Conservation (phyloP, 2,329 filamentous ascomycete genomes). For the Hypoxylon rubiginosum region DNA sequence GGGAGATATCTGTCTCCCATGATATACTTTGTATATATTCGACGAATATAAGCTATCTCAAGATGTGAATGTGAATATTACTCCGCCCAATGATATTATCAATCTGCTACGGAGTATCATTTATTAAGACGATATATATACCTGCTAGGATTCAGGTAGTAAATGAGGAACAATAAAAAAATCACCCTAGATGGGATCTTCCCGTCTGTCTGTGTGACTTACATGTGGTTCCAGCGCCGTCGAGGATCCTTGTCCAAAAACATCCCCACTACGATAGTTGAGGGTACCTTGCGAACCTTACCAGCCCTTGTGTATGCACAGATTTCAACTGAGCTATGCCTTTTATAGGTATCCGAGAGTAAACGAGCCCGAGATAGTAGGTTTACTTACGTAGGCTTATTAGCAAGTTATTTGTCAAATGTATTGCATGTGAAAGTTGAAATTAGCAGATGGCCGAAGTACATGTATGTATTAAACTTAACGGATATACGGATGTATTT, state of each 20-base stretch:
- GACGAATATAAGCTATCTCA: no score
- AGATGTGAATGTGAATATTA: background rate
- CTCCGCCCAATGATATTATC: constrained; percentile 7
- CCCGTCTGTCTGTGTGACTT: background rate
- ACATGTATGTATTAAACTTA: no score
- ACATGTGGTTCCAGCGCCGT: background rate
- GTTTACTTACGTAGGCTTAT: no score
- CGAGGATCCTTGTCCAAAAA: background rate
- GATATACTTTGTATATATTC: background rate
- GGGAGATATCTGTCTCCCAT: no score
- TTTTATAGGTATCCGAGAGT: background rate
- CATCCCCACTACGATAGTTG: background rate
- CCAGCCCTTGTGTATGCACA: no score
- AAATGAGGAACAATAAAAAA: background rate
- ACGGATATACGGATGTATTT: background rate
- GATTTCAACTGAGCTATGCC: background rate
- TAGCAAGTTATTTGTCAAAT: no score
- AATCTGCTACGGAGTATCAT: constrained; percentile 10
- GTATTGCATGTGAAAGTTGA: no score
- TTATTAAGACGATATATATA: no score
- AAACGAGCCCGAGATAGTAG: no score
- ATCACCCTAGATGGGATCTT: background rate
- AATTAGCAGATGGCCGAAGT: no score
- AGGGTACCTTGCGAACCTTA: background rate
- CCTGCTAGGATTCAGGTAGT: no score